Evolutionary conservation across 768 basidiomycete species (phyloP).

Genomic region (Xerocomus spinulosus): DNA sequence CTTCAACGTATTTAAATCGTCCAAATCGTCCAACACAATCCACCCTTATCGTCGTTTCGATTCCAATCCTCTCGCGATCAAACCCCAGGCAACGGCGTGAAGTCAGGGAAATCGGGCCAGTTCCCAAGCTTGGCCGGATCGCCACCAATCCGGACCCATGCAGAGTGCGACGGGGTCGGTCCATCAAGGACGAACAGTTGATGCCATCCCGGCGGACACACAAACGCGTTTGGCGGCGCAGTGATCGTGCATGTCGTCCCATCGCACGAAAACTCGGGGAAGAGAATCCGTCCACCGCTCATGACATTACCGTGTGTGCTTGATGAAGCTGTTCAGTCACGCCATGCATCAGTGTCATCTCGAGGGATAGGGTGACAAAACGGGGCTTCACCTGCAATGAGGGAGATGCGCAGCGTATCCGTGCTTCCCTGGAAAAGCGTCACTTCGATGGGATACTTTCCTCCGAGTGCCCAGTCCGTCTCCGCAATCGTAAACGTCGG

Average conservation of each 20-base stretch:
- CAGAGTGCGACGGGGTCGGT: conserved; percentile 69
- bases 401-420: conserved; percentile 53
- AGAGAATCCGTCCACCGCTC: conserved; percentile 61
- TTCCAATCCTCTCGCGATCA: conserved; percentile 8
- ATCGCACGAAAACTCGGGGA: conserved; percentile 64
- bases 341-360: not conserved
- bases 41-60: no score
- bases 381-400: conserved; percentile 52
- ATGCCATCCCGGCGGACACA: conserved; percentile 68
- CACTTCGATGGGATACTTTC: conserved; percentile 48
- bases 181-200: conserved; percentile 75
- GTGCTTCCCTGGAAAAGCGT: conserved; percentile 38
- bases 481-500: conserved; percentile 55
- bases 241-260: conserved; percentile 74
- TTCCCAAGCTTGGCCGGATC: conserved; percentile 67
- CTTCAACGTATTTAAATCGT: no score
- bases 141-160: conserved; percentile 75
- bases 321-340: conserved; percentile 48
- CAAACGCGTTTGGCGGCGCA: conserved; percentile 59
- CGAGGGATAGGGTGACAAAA: not conserved
- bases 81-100: conserved; percentile 62
- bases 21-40: not conserved
- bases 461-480: conserved; percentile 62
- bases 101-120: conserved; percentile 69
- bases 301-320: conserved; percentile 77